Conservation (phyloP, 164 flowering plant species). For the Euptelea pleiosperma region DNA sequence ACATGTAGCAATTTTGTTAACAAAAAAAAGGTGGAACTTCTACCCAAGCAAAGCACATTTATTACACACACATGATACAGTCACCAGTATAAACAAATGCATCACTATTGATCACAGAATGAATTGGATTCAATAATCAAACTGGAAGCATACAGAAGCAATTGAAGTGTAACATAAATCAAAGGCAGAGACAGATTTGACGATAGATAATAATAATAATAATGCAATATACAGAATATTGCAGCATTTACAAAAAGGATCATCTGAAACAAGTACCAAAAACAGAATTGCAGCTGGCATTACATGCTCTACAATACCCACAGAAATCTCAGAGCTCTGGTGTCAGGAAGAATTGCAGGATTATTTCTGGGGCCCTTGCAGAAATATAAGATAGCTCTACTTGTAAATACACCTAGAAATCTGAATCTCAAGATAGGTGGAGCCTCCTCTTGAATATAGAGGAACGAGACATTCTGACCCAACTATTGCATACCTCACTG, state of each 20-base stretch:
- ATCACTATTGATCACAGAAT: no score
- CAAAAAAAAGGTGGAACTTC: no score
- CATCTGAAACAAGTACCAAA: constrained; percentile 3
- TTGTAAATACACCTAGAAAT: constrained; percentile 7
- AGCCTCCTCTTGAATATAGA: background rate
- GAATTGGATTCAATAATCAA: no score
- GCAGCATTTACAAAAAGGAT: constrained; percentile 10
- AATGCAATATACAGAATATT: constrained; percentile 9
- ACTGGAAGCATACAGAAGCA: no score
- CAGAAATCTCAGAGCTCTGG: background rate
- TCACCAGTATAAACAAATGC: no score
- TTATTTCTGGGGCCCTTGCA: background rate
- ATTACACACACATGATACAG: no score
- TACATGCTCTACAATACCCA: background rate
- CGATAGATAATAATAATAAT: no score
- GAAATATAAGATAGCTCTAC: constrained; percentile 1
- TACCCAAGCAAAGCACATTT: no score
- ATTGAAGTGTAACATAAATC: no score
- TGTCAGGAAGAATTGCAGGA: background rate
- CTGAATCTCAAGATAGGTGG: constrained; percentile 7
- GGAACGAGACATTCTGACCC: background rate
- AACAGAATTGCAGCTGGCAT: constrained; percentile 6
- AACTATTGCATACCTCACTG: constrained; percentile 15
- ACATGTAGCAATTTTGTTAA: no score
- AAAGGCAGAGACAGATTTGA: no score